phyloP scores from a whole-genome alignment of 2,329 filamentous ascomycete genomes.

The Colletotrichum sidae region DNA sequence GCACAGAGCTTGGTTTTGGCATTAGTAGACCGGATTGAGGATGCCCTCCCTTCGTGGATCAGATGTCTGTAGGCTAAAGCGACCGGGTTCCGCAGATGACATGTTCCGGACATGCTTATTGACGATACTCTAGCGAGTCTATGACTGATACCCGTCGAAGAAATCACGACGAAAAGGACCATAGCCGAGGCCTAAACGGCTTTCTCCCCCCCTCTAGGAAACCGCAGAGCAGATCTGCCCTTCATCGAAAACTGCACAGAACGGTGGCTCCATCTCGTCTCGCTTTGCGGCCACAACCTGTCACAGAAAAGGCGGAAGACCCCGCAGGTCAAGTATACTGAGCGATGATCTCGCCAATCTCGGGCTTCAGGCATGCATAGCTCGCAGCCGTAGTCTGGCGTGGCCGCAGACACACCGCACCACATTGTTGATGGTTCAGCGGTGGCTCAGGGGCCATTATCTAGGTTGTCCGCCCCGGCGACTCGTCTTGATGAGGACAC shows the following conservation, averaged over 20 bases:
- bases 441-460: slow-evolving; percentile 8
- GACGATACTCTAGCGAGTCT: slow-evolving; percentile 8
- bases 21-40: neutral
- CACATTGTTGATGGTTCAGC: neutral
- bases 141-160: neutral
- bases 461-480: neutral
- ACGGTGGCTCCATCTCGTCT: slow-evolving; percentile 10
- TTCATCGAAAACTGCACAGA: slow-evolving; percentile 25
- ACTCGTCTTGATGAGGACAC: neutral
- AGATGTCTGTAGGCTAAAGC: neutral
- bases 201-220: slow-evolving; percentile 6
- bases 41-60: no score
- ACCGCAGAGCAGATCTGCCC: slow-evolving; percentile 28
- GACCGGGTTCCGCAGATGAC: slow-evolving; percentile 19
- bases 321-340: slow-evolving; percentile 7
- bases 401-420: slow-evolving; percentile 5
- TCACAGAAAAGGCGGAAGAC: slow-evolving; percentile 10
- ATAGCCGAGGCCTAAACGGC: slow-evolving; percentile 24
- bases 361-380: slow-evolving; percentile 21
- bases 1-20: no score
- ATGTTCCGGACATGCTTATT: slow-evolving; percentile 4
- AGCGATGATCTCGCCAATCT: slow-evolving; percentile 35
- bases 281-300: slow-evolving; percentile 8
- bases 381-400: slow-evolving; percentile 19
- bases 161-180: slow-evolving; percentile 10